Base-by-base conservation (phyloP, 164 flowering plant species). In the Vitis cinerea region DNA sequence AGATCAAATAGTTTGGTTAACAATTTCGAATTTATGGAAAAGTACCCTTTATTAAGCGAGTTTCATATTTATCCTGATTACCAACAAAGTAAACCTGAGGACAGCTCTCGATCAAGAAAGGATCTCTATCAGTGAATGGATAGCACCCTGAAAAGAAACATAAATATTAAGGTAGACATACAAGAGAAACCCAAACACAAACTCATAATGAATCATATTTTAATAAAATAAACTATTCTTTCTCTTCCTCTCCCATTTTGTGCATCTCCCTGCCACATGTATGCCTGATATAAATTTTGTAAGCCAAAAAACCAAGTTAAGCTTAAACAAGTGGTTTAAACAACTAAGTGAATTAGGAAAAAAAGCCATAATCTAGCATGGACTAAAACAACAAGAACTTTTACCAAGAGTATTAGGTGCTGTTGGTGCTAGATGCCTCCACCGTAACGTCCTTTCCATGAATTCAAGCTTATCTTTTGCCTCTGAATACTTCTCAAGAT, bases 341-440 rank as follows among this genome's bases (percentile, higher is more conserved):
- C 10, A 23, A 63, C 17, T 14, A 62, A 50, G 11, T 17, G 19
- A 17, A 55, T 2, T 19, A 37, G 5, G 13, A 30, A 6, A 67
- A 16, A 54, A 50, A 49, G n/a, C 4, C n/a, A 1, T 23, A 57
- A 23, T 2, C 48, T n/a, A 23, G 23, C 49, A 47, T 50, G 19
- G 27, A 19, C 11, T 29, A 49, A 48, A 14, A 37, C 58, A 16
- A 19, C 55, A 19, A 10, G 49, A 37, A 63, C 1, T 66, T 17
- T 71, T 76, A 91, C 98, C 99, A 65, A 96, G 93, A 51, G 99
- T 96, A 79, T 89, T 91, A 37, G 99, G 99, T 59, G 98, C 83
- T 44, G 98, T 91, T 61, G 99, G 99, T 67, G 98, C 99, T 65
- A 96, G 63, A 83, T 93, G 98, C 78, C 98, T 91, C 98, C 99